Evolutionary conservation across 805 yeast species (phyloP).

Genomic region (Isabelozyma gotoi): DNA sequence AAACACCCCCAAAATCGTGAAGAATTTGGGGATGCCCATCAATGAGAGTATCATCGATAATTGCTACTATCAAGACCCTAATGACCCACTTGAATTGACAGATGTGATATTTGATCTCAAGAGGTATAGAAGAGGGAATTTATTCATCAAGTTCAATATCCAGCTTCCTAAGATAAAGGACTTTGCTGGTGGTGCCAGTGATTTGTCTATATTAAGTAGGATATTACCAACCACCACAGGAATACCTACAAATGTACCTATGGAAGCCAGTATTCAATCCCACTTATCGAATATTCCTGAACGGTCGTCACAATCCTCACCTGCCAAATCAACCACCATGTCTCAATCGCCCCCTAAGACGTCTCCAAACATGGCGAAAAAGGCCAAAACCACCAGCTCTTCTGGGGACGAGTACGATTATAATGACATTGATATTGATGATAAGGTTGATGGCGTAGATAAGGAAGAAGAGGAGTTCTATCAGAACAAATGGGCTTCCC

Average conservation of each 20-base stretch:
- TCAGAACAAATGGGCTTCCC: constrained; percentile 13
- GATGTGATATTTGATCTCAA: constrained; percentile 18
- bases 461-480: constrained; percentile 17
- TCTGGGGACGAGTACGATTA: constrained; percentile 5
- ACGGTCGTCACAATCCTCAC: background rate
- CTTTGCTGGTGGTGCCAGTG: constrained; percentile 20
- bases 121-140: constrained; percentile 30
- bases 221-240: constrained; percentile 18
- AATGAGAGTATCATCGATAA: constrained; percentile 22
- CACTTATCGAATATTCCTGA: constrained; percentile 10
- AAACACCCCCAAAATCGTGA: constrained; percentile 46
- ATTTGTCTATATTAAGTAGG: constrained; percentile 15
- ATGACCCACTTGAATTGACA: constrained; percentile 10
- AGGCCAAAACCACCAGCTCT: background rate
- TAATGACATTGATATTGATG: constrained; percentile 18
- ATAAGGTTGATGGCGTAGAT: constrained; percentile 14
- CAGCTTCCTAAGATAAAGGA: constrained; percentile 29
- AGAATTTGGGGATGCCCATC: constrained; percentile 65
- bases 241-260: too few species aligned
- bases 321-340: background rate
- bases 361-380: background rate
- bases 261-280: constrained; percentile 1
- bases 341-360: background rate
- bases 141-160: constrained; percentile 40
- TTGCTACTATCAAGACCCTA: constrained; percentile 20